Evolutionary conservation across 225 moss, liverwort and hornwort species (phyloP).

Genomic region (Straminergon stramineum): DNA sequence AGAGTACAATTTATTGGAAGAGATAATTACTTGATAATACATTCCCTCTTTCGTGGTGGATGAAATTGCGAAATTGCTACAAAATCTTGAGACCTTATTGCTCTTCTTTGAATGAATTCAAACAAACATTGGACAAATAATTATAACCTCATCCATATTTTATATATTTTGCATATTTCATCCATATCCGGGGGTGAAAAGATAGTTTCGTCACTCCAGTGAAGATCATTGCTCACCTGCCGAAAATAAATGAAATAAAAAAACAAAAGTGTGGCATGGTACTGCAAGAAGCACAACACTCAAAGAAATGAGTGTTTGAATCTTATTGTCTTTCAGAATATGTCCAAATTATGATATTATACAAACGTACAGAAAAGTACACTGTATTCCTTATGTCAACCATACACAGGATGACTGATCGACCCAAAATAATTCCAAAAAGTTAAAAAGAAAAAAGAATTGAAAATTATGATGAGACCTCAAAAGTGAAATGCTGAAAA

Average conservation of each 20-base stretch:
- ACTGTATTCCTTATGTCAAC: neutral
- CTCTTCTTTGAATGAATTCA: neutral
- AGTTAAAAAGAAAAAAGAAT: neutral
- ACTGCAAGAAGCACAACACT: neutral
- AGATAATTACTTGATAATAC: neutral
- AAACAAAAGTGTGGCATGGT: neutral
- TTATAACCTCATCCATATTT: neutral
- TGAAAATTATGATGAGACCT: neutral
- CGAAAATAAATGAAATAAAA: neutral
- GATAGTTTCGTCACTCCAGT: neutral
- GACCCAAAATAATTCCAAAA: neutral
- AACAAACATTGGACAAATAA: neutral
- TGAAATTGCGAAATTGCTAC: neutral
- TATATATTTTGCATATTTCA: neutral
- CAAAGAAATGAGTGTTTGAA: neutral
- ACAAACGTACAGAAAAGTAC: neutral
- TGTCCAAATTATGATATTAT: neutral
- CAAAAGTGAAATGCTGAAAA: too few species aligned
- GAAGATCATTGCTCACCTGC: neutral
- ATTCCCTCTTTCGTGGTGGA: neutral
- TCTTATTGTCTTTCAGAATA: neutral
- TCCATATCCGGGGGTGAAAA: neutral
- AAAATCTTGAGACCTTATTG: accelerated
- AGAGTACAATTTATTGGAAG: accelerated
- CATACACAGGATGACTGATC: neutral